Percentiles rank a stretch among this genome's conserved stretches.
Conservation (phyloP, 495 filamentous ascomycete genomes). For the Penicillium diatomitis region DNA sequence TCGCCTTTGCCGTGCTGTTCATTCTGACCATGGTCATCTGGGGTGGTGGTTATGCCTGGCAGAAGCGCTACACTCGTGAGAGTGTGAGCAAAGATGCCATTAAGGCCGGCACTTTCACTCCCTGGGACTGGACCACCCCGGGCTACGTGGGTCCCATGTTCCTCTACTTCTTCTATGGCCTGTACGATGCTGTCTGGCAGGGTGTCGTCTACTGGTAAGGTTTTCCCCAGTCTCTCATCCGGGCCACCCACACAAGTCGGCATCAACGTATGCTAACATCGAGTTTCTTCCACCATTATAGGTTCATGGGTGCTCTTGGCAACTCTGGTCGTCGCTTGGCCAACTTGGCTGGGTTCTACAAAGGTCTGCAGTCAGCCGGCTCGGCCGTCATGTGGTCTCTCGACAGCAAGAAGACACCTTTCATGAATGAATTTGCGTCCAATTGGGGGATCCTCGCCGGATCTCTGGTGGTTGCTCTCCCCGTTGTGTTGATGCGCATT, state of each 20-base stretch:
- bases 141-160: constrained; percentile 43
- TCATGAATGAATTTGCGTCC: constrained; percentile 39
- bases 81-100: constrained; percentile 10
- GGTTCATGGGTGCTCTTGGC: constrained; percentile 80
- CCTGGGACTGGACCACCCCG: constrained; percentile 30
- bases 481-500: constrained; percentile 64
- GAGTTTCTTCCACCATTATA: constrained; percentile 12
- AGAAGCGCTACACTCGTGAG: constrained; percentile 34
- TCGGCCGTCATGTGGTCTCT: constrained; percentile 73
- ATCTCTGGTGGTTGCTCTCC: constrained; percentile 59
- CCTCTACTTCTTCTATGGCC: constrained; percentile 47
- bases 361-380: constrained; percentile 82
- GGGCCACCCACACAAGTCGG: neutral
- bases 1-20: constrained; percentile 31
- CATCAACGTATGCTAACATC: neutral
- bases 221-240: neutral
- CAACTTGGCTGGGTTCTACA: constrained; percentile 89
- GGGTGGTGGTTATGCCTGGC: constrained; percentile 45
- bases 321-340: constrained; percentile 86
- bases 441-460: constrained; percentile 60
- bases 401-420: constrained; percentile 53
- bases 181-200: constrained; percentile 49
- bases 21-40: constrained; percentile 37
- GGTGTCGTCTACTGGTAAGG: constrained; percentile 75
- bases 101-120: constrained; percentile 9